These are phyloP conservation scores for Puccinia novopanici DNA, from an alignment of 1,284 basidiomycete genomes.

Conservation along the genomic window DNA sequence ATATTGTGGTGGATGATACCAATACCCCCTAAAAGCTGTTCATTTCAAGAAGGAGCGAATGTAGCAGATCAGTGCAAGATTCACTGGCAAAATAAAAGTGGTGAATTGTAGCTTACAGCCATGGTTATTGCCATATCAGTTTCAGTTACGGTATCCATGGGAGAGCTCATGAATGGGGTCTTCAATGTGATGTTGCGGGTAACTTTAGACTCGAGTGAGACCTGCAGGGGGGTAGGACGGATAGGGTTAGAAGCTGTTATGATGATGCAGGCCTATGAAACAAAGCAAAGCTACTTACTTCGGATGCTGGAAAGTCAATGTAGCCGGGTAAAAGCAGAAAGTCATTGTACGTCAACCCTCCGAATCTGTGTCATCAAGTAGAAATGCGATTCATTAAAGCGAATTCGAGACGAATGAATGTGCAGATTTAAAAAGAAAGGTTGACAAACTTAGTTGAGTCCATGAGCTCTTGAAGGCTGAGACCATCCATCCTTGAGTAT, in stretches of 20 bases:
- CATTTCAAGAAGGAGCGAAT: constrained; percentile 54
- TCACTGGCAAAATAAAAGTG: background rate
- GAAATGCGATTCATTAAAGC: background rate
- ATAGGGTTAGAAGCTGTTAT: background rate
- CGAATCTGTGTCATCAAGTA: constrained; percentile 58
- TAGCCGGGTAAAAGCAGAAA: constrained; percentile 73
- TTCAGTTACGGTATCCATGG: constrained; percentile 99
- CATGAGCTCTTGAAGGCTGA: constrained; percentile 84
- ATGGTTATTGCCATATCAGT: constrained; percentile 94
- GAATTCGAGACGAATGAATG: background rate
- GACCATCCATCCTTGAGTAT: constrained; percentile 80
- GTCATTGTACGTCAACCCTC: constrained; percentile 95
- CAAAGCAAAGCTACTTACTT: background rate
- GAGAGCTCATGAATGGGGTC: constrained; percentile 95
- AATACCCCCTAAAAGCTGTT: constrained; percentile 85
- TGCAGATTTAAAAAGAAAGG: background rate
- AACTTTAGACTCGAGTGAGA: constrained; percentile 79
- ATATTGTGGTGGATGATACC: constrained; percentile 99
- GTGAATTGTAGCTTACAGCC: constrained; percentile 65
- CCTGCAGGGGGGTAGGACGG: constrained; percentile 63
- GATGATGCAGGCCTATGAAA: background rate
- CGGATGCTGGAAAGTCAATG: constrained; percentile 83
- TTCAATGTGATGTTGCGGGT: constrained; percentile 90
- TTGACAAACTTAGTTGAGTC: constrained; percentile 71
- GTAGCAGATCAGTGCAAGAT: background rate